Evolutionary conservation across 2,329 filamentous ascomycete genomes (phyloP), one percentile per base, ranked within the genome.

Genomic region (Pseudopyricularia javanii): DNA sequence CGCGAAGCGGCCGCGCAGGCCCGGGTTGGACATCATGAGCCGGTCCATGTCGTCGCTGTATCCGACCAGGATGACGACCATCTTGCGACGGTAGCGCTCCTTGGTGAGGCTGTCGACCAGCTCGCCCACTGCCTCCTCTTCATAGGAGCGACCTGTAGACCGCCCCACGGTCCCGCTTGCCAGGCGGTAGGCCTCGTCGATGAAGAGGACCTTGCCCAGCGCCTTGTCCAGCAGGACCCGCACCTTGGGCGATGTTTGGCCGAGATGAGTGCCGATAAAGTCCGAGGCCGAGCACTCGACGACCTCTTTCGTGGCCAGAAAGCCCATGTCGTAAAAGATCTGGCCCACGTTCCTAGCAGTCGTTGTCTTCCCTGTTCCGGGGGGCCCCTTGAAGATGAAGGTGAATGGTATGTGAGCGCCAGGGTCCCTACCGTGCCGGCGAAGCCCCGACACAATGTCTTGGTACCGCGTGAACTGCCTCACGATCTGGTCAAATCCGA

Each of bases 311-410:
- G 70, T 70, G 0, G 77, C 66, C 0, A 91, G 67, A 30, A 90
- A 78, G 0, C 85, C 85, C 73, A 89, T 79, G 58, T 90, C 82
- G 60, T 86, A 90, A 60, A 80, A 91, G 0, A 91, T 71, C 56
- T 87, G 78, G 3, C 85, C 86, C 74, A 91, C 86, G 56, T 83
- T 85, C 14, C 74, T 69, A 0, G 87, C 87, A 0, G 72, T 88
- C 0, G 81, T 82, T 0, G 85, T 88, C 60, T 90, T 90, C 0
- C 86, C 86, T 22, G 79, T 82, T 0, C 75, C 77, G 53, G 77
- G 76, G 8, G 77, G 76, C 0, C 79, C 78, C 26, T 73, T 70
- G 64, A 82, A 82, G 0, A 82, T 57, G 58, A 80, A 80, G 47
- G 74, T 77, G 54, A 76, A 78, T 0, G 77, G 76, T 0, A 80